These are phyloP conservation scores for Selaginella tamariscina DNA, from an alignment of 75 land plant genomes.

Conservation along the genomic window DNA sequence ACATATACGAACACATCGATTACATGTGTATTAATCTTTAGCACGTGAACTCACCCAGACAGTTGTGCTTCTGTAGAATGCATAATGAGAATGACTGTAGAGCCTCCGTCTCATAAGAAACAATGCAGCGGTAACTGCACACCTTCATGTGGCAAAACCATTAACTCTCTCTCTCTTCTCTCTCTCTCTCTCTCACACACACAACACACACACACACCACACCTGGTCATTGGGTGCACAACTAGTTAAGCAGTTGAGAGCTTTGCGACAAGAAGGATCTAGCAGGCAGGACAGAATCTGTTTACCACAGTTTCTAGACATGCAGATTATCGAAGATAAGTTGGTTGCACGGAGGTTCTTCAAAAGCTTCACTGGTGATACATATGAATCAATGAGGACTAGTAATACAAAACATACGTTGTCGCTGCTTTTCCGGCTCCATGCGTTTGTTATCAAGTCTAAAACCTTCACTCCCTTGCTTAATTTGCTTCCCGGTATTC, in stretches of 20 bases:
- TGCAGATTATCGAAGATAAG: constrained; percentile 60
- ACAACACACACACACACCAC: too few relatives aligned
- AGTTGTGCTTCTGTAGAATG: constrained; percentile 82
- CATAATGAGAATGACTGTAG: constrained; percentile 89
- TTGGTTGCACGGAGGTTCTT: constrained; percentile 71
- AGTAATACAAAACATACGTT: constrained; percentile 72
- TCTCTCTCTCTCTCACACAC: too few relatives aligned
- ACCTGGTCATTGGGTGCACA: constrained; percentile 93
- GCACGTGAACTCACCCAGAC: too few relatives aligned
- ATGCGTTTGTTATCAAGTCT: constrained; percentile 57
- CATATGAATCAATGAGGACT: constrained; percentile 75
- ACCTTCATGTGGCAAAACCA: too few relatives aligned
- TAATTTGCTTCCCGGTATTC: constrained; percentile 18
- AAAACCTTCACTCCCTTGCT: constrained; percentile 41
- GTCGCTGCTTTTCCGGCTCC: constrained; percentile 70
- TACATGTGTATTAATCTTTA: too few relatives aligned
- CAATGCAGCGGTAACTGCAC: constrained; percentile 84
- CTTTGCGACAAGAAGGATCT: constrained; percentile 80
- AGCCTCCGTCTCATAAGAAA: constrained; percentile 75
- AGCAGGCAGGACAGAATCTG: constrained; percentile 63
- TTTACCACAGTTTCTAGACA: constrained; percentile 77
- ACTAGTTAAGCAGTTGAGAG: constrained; percentile 59
- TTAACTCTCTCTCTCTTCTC: too few relatives aligned
- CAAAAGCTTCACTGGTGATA: constrained; percentile 56
- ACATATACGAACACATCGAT: too few relatives aligned